Evolutionary conservation across 495 filamentous ascomycete genomes (phyloP), one percentile per base, ranked within the genome.

Genomic region (Penicillium maclennaniae): DNA sequence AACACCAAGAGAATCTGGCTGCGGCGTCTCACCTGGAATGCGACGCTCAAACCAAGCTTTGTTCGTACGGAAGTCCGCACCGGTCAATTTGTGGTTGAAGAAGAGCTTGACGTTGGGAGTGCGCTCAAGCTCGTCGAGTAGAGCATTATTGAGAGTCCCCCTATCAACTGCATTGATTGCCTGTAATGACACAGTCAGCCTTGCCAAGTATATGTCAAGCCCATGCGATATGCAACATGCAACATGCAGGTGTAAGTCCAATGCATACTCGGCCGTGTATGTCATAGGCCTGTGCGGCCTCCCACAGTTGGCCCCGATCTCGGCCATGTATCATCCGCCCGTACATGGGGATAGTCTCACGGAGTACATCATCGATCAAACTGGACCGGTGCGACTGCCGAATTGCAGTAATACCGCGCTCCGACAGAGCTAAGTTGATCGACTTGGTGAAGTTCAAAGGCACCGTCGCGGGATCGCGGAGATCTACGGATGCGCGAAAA

Each of bases 401-500:
- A 72, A 97, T 85, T 28, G 92, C 85, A 61, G 88, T 89, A 63
- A 97, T 88, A n/a, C 93, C 93, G 28, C 93, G 85, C 68, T 97
- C 90, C 0, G 93, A 97, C 10, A 99, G 72, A 16, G 93, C 91
- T 17, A 99, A 76, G 62, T 97, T 99, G 76, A 99, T 99, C 14
- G 95, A 97, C 69, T 89, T 95, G 40, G 91, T 95, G 69, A 97
- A 97, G 63, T 97, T 97, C 47, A 97, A 77, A 0, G 93, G 92
- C 10, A 84, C 85, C 0, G 91, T 97, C 8, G 81, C 80, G 5
- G 88, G 85, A 60, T 92, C 82, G 27, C 95, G 86, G 41, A 97
- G 84, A 77, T 97, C 93, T 96, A 61, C 53, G 37, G 59, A 64
- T 37, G 55, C 36, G 39, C 26, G 28, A 37, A 57, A 23, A 60